Percentiles rank a stretch among this genome's conserved stretches.
Conservation (phyloP, 2,329 filamentous ascomycete species). For the Phialophora expanda region DNA sequence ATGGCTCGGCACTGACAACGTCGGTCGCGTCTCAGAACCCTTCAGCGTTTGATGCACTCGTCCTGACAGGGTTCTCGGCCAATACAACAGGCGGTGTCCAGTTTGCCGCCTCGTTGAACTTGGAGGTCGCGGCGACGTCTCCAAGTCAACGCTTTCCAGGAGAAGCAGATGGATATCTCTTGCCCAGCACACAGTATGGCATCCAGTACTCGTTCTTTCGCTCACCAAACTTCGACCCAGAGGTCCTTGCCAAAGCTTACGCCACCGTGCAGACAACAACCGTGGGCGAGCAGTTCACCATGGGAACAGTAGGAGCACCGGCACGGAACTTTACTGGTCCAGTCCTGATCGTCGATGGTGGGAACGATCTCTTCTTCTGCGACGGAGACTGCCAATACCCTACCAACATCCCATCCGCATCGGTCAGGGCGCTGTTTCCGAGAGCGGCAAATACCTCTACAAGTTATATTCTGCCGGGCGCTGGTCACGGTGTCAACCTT, state of each 20-base stretch:
- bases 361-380: neutral
- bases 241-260: neutral
- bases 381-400: neutral
- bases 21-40: neutral
- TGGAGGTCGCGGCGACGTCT: neutral
- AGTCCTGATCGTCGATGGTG: neutral
- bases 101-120: constrained; percentile 3
- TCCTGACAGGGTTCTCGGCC: neutral
- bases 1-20: neutral
- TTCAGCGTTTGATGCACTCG: neutral
- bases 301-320: neutral
- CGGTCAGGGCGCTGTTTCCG: neutral
- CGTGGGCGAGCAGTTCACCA: no score
- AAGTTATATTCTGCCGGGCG: neutral
- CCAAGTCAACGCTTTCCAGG: neutral
- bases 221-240: neutral
- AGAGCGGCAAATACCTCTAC: neutral
- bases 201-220: neutral
- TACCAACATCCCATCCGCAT: neutral
- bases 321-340: neutral
- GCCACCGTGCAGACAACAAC: neutral
- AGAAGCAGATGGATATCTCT: neutral
- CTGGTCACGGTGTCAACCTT: neutral
- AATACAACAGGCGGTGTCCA: neutral
- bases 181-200: neutral